Evolutionary conservation across 345 rosid genomes (phyloP).

Genomic region (Iberis pinnata): DNA sequence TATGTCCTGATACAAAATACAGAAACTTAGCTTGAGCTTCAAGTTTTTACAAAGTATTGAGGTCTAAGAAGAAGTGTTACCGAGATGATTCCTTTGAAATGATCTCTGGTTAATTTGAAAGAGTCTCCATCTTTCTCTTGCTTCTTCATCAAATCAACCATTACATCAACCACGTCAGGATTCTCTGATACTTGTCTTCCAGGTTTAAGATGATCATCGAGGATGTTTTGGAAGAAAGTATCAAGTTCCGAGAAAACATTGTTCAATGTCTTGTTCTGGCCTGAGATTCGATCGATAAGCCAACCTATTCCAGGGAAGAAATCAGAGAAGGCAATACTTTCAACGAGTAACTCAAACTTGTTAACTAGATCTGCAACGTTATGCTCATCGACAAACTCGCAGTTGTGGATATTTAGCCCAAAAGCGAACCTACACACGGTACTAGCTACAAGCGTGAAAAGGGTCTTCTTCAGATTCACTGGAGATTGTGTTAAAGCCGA

Average conservation of each 20-base stretch:
- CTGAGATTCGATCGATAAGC: slow-evolving; percentile 35
- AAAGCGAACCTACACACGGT: slow-evolving; percentile 39
- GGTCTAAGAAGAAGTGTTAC: slow-evolving; percentile 4
- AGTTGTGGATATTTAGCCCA: slow-evolving; percentile 31
- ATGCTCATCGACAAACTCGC: slow-evolving; percentile 5
- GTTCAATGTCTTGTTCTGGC: slow-evolving; percentile 22
- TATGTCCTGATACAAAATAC: slow-evolving; percentile 34
- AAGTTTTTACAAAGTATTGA: background rate
- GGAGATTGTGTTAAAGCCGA: slow-evolving; percentile 9
- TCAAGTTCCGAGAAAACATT: slow-evolving; percentile 35
- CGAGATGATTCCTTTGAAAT: slow-evolving; percentile 29
- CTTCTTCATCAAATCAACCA: slow-evolving; percentile 21
- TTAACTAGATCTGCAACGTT: slow-evolving; percentile 25
- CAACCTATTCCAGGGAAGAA: slow-evolving; percentile 39
- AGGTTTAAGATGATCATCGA: slow-evolving; percentile 42
- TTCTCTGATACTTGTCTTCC: slow-evolving; percentile 13
- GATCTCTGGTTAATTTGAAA: slow-evolving; percentile 19
- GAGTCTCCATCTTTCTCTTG: slow-evolving; percentile 19
- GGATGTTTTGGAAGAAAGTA: slow-evolving; percentile 32
- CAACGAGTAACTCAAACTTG: slow-evolving; percentile 30
- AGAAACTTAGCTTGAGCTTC: too few species aligned
- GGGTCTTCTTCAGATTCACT: slow-evolving; percentile 26
- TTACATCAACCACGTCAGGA: slow-evolving; percentile 32
- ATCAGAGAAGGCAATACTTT: slow-evolving; percentile 31
- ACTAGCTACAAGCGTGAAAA: slow-evolving; percentile 24